A percentile compares a stretch with the other conserved stretches of the same genome.
Conservation (phyloP, 495 filamentous ascomycete genomes). For the Alectoria sarmentosa region DNA sequence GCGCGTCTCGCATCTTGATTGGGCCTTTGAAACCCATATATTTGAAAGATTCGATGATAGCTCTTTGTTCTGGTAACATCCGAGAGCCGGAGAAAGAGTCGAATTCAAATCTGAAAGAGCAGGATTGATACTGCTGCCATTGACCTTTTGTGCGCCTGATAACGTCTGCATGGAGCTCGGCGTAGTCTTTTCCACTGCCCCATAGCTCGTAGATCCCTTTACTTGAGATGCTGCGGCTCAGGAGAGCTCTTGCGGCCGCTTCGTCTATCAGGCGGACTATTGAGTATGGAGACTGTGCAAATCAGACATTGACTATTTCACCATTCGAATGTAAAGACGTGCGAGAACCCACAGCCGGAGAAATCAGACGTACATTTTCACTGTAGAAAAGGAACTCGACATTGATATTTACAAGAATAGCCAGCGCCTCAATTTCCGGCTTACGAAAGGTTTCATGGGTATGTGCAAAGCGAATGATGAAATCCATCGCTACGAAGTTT, state of each 20-base stretch:
- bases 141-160: conserved; percentile 46
- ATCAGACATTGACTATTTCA: conserved; percentile 3
- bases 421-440: conserved; percentile 80
- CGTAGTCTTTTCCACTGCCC: conserved; percentile 63
- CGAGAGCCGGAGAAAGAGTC: conserved; percentile 72
- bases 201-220: conserved; percentile 84
- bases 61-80: conserved; percentile 46
- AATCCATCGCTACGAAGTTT: conserved; percentile 49
- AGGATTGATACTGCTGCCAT: conserved; percentile 55
- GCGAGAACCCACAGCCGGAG: conserved; percentile 5
- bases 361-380: conserved; percentile 51
- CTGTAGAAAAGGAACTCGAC: conserved; percentile 67
- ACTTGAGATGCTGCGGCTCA: conserved; percentile 69
- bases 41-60: conserved; percentile 71
- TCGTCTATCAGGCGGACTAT: conserved; percentile 62
- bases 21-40: conserved; percentile 72
- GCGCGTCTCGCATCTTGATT: conserved; percentile 63
- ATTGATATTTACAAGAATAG: conserved; percentile 56
- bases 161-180: conserved; percentile 60
- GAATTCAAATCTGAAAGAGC: conserved; percentile 74
- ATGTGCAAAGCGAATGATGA: conserved; percentile 85
- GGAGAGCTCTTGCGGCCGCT: conserved; percentile 55
- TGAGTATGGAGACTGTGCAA: conserved; percentile 74
- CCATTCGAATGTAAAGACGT: background rate
- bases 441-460: conserved; percentile 82